A percentile compares a stretch with the other conserved stretches of the same genome.
Evolutionary conservation across 805 yeast species (phyloP).

Genomic region (Yarrowia hollandica): DNA sequence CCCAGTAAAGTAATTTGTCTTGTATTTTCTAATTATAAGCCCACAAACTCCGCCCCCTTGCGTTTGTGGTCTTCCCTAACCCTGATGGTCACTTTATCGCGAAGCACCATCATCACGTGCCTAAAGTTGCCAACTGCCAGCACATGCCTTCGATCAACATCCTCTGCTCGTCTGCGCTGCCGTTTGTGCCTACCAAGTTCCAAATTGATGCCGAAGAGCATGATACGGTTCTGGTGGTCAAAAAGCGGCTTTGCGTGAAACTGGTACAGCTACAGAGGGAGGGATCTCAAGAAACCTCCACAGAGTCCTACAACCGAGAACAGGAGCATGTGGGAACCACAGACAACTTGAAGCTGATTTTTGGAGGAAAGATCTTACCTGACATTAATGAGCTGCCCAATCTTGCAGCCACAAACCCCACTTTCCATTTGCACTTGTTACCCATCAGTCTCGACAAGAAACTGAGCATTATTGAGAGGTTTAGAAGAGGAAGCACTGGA

Average conservation of each 20-base stretch:
- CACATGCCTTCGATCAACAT: conserved; percentile 28
- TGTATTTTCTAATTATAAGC: too few relatives aligned
- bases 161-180: conserved; percentile 24
- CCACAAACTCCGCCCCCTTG: neutral
- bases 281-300: conserved; percentile 13
- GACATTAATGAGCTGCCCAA: neutral
- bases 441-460: conserved; percentile 7
- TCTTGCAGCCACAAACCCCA: conserved; percentile 4
- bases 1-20: too few relatives aligned
- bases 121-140: conserved; percentile 18
- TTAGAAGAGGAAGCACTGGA: neutral
- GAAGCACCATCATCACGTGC: conserved; percentile 6
- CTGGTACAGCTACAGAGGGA: conserved; percentile 7
- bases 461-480: neutral
- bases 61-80: neutral
- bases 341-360: conserved; percentile 18
- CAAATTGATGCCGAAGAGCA: conserved; percentile 2
- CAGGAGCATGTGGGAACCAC: conserved; percentile 11
- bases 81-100: neutral
- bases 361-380: conserved; percentile 21
- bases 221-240: conserved; percentile 15
- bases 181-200: conserved; percentile 25
- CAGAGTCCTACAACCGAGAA: conserved; percentile 13
- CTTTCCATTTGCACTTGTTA: conserved; percentile 13
- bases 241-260: neutral